Base-by-base conservation (phyloP, 768 basidiomycete genomes). In the Trametes sanguinea region DNA sequence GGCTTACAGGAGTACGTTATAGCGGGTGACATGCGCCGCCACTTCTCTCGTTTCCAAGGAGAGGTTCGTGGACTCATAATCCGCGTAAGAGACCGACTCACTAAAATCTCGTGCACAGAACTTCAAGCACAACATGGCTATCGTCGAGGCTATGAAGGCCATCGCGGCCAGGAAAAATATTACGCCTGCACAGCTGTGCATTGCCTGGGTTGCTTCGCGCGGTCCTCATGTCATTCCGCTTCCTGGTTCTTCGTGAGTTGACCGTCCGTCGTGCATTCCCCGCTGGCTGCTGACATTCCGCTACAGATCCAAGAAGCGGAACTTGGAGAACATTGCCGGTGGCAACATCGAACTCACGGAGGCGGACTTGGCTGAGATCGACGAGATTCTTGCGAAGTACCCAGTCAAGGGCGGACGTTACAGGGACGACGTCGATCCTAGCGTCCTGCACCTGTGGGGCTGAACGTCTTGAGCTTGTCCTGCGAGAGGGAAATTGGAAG, bases 391-490 rank as follows among this genome's bases (percentile, higher is more conserved):
- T 44, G 70, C 75, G 17, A 67, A 60, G 7, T 66, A 72, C 44
- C 70, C 73, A 2, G 72, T 81, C 32, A 75, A 76, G 61, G 81
- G 81, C 4, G 71, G 65, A 3, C 74, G 82, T 58, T 82, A 81
- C 70, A 11, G 51, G 10, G 70, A 71, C 42, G 61, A 58, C 1
- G 33, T 55, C 2, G 67, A 69, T 33, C 37, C 60, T 2, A 52
- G 68, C 32, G 60, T 62, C 9, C 48, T 72, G 47, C 44, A 63
- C 16, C 71, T 78, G 52, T 80, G 78, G 75, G 72, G 67, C 40
- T 78, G 61, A 74, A 1, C 22, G 22, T 22, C 22, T 22, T 22
- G 22, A 22, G 22, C 22, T 22, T 22, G 22, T 22, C 22, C 22
- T 22, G 22, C 22, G 22, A 22, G 22, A 22, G 22, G 22, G 56